A percentile compares a stretch with the other conserved stretches of the same genome.
Conservation (phyloP, 768 basidiomycete genomes). For the Boletus speciosus region DNA sequence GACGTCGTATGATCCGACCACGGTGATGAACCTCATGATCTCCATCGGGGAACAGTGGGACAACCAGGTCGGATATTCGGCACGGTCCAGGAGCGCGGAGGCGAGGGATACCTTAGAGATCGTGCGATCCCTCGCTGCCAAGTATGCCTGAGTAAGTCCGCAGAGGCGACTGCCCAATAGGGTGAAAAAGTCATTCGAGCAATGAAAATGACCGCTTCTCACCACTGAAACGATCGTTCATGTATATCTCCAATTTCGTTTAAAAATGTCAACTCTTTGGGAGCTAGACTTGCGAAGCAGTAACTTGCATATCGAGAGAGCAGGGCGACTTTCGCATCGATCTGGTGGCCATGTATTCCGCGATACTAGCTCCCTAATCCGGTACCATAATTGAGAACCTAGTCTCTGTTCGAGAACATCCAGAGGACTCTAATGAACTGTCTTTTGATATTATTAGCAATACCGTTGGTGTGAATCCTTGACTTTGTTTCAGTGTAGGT, state of each 20-base stretch:
- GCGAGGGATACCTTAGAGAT: constrained; percentile 20
- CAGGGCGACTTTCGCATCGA: too few species aligned
- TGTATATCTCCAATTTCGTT: not conserved
- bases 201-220: not conserved
- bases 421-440: too few species aligned
- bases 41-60: constrained; percentile 34
- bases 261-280: not conserved
- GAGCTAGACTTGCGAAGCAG: not conserved
- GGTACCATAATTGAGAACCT: too few species aligned
- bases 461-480: too few species aligned
- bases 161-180: not conserved
- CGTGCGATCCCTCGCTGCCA: constrained; percentile 10
- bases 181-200: not conserved
- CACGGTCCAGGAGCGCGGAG: constrained; percentile 5
- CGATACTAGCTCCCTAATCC: too few species aligned
- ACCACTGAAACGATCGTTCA: not conserved
- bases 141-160: constrained; percentile 1
- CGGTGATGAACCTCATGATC: constrained; percentile 26
- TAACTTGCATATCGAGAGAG: too few species aligned
- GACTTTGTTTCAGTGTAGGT: too few species aligned
- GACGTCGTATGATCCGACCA: constrained; percentile 27
- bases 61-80: constrained; percentile 17
- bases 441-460: too few species aligned
- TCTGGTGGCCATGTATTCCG: too few species aligned
- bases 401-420: too few species aligned